phyloP scores from a whole-genome alignment of 805 yeast species.

The Crinitomyces ghanaensis region DNA sequence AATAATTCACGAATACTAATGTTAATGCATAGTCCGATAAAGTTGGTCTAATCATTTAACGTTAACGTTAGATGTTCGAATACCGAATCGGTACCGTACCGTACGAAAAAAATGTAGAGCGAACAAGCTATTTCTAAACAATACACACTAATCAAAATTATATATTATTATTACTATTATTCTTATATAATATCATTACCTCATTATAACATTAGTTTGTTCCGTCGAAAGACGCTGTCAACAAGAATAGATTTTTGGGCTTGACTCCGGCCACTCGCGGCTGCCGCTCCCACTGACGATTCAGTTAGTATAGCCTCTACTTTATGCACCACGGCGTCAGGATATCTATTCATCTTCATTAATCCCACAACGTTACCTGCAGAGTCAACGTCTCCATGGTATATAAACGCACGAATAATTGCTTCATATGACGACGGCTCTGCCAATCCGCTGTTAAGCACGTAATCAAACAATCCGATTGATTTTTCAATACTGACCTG shows the following conservation, averaged over 20 bases:
- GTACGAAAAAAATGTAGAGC: too few species aligned
- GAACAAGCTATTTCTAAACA: too few species aligned
- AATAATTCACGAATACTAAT: too few species aligned
- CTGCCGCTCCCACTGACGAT: neutral
- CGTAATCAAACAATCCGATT: conserved; percentile 21
- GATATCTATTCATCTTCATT: conserved; percentile 19
- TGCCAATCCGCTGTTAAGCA: conserved; percentile 13
- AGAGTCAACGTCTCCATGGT: conserved; percentile 13
- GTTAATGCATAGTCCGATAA: too few species aligned
- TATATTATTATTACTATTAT: too few species aligned
- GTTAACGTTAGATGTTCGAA: too few species aligned
- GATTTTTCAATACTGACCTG: conserved; percentile 17
- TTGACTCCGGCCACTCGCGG: neutral
- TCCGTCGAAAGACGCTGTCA: too few species aligned
- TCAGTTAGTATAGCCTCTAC: too few species aligned
- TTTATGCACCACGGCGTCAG: conserved; percentile 23
- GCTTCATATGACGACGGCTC: conserved; percentile 29
- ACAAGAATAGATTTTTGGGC: neutral
- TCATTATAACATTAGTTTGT: neutral
- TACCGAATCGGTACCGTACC: too few species aligned
- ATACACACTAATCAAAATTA: too few species aligned
- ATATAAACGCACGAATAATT: conserved; percentile 24
- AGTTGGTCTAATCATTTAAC: too few species aligned
- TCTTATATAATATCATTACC: conserved; percentile 1
- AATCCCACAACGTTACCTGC: conserved; percentile 18